A percentile compares a stretch with the other conserved stretches of the same genome.
Evolutionary conservation across 306 rosid species (phyloP).

Genomic region (Trifolium repens): DNA sequence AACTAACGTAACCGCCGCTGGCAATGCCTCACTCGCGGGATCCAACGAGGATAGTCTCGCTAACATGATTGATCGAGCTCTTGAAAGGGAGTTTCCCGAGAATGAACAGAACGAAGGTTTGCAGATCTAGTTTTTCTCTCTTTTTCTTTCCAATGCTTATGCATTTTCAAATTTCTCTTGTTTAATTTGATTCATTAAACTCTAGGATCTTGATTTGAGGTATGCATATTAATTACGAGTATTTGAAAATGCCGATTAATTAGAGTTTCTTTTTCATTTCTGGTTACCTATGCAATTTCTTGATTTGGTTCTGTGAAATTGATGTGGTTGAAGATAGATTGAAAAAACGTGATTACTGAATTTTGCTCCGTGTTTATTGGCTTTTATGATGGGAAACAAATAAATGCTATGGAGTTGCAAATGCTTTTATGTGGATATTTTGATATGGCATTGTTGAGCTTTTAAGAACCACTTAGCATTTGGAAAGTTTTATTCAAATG

Average conservation of each 20-base stretch:
- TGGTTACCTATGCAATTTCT: neutral
- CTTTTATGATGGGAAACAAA: constrained; percentile 24
- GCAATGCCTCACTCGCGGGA: constrained; percentile 65
- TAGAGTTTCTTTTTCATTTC: constrained; percentile 25
- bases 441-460: constrained; percentile 22
- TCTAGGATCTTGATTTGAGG: constrained; percentile 30
- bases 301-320: constrained; percentile 1
- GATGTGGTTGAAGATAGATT: constrained; percentile 1
- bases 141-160: constrained; percentile 27
- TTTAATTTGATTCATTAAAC: constrained; percentile 5
- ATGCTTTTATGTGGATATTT: constrained; percentile 2
- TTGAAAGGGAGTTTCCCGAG: constrained; percentile 84
- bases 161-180: constrained; percentile 19
- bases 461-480: constrained; percentile 13
- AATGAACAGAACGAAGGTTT: constrained; percentile 84
- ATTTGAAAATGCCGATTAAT: constrained; percentile 41
- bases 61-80: constrained; percentile 92
- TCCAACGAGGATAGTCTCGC: constrained; percentile 79
- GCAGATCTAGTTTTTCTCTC: constrained; percentile 46
- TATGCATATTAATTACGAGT: constrained; percentile 21
- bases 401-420: constrained; percentile 4
- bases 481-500: constrained; percentile 27
- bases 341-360: neutral
- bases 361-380: neutral
- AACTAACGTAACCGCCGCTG: constrained; percentile 55